Conservation (phyloP, 1,284 basidiomycete genomes). For the Sanghuangporus baumii region DNA sequence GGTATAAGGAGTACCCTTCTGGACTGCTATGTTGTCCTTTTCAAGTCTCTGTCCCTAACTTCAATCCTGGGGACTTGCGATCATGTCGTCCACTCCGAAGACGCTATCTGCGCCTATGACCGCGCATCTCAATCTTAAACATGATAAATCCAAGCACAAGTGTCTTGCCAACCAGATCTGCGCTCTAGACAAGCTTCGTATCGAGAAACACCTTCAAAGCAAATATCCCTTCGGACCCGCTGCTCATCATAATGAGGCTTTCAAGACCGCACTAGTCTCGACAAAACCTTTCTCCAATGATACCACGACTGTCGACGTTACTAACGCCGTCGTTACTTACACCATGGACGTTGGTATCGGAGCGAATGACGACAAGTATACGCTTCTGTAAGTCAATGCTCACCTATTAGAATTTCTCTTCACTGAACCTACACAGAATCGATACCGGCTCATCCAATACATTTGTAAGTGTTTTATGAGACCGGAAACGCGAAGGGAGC, state of each 20-base stretch:
- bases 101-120: background rate
- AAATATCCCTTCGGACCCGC: background rate
- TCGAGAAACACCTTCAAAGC: background rate
- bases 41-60: background rate
- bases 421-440: constrained; percentile 24
- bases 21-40: background rate
- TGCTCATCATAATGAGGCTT: background rate
- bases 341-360: constrained; percentile 52
- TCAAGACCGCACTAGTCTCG: background rate
- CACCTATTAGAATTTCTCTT: background rate
- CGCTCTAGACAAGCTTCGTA: background rate
- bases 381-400: constrained; percentile 25
- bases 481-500: constrained; percentile 9
- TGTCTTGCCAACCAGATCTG: background rate
- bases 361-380: constrained; percentile 50
- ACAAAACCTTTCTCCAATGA: background rate
- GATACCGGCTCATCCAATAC: constrained; percentile 48
- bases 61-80: background rate
- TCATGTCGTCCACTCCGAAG: background rate
- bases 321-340: constrained; percentile 50
- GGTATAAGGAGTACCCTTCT: no score
- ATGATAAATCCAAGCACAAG: background rate
- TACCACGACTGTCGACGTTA: constrained; percentile 35
- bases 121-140: background rate
- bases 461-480: background rate